Base-by-base conservation (phyloP, 169 alveolate species). In the Prorocentrum cordatum region DNA sequence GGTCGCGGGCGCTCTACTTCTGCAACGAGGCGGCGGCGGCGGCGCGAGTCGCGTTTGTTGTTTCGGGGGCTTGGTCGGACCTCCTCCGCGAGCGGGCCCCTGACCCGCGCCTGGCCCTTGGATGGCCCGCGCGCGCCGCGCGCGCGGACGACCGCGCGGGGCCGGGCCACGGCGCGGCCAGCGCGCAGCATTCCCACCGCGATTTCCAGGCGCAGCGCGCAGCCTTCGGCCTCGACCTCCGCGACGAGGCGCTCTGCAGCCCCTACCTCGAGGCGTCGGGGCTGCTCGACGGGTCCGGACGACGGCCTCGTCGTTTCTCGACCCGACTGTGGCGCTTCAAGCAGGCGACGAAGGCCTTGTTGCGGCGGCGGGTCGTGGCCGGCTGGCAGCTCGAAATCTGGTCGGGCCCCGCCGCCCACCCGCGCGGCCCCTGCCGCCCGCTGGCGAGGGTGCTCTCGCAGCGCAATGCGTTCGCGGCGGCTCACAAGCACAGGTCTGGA, bases 1-100 rank as follows among this genome's bases (percentile, higher is more conserved):
- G 85, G 85, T 14, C 35, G 4, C 50, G 85, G 85, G 85, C 71
- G 2, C 58, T 73, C 33, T 54, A 18, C 26, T 3, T 73, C 3
- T 3, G 62, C 58, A 14, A 73, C 0, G 85, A 73, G n/a, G n/a
- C n/a, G 10, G 42, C 42, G 1, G 71, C 50, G 16, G 1, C 29
- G 26, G 5, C 16, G 5, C n/a, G n/a, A n/a, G n/a, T n/a, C n/a
- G n/a, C 88, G 59, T 31, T 38, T 42, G 5, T 7, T 14, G 6
- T 7, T 35, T 1, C 33, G 50, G 2, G 3, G 33, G 0, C 22
- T 26, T 12, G 1, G 32, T 18, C 18, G 16, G 20, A 26, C 3
- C 50, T 59, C 6, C 14, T 79, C 7, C 42, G 77, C 14, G 89
- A 79, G 27, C 54, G 71, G 27, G 33, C 12, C 0, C 38, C 47